Evolutionary conservation across 192 early-diverging fungal genomes (phyloP).

Genomic region (Mortierella hygrophila): DNA sequence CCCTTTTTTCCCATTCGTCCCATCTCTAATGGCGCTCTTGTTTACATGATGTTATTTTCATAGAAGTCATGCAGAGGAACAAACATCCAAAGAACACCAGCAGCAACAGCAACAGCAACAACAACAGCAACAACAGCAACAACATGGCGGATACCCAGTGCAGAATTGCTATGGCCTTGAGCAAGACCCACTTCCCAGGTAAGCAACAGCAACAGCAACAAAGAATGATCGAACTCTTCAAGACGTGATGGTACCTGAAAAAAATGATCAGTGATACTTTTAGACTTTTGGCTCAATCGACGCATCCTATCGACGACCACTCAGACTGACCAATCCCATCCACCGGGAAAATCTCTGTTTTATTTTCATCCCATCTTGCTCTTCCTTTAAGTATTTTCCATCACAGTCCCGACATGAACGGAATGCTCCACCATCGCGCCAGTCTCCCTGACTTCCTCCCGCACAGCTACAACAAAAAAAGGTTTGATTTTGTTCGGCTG

Average conservation of each 20-base stretch:
- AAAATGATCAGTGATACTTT: background rate
- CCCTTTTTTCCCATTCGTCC: background rate
- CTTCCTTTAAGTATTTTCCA: background rate
- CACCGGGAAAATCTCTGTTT: background rate
- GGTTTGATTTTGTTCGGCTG: background rate
- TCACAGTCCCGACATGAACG: background rate
- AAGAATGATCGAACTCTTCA: background rate
- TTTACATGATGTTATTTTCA: background rate
- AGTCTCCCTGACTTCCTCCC: conserved; percentile 4
- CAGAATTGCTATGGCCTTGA: background rate
- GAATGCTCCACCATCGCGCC: conserved; percentile 4
- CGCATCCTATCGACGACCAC: background rate
- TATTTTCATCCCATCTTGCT: background rate
- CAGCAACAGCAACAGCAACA: background rate
- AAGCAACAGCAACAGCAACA: background rate
- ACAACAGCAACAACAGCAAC: background rate
- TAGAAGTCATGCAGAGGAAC: background rate
- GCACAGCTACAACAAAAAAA: background rate
- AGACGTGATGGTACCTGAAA: background rate
- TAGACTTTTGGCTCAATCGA: conserved; percentile 6
- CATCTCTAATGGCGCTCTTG: background rate
- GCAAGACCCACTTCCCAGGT: background rate
- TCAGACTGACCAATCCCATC: background rate
- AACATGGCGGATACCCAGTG: background rate
- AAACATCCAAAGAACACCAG: background rate